Base-by-base conservation (phyloP, 805 yeast species). In the Teunomyces tritomae region DNA sequence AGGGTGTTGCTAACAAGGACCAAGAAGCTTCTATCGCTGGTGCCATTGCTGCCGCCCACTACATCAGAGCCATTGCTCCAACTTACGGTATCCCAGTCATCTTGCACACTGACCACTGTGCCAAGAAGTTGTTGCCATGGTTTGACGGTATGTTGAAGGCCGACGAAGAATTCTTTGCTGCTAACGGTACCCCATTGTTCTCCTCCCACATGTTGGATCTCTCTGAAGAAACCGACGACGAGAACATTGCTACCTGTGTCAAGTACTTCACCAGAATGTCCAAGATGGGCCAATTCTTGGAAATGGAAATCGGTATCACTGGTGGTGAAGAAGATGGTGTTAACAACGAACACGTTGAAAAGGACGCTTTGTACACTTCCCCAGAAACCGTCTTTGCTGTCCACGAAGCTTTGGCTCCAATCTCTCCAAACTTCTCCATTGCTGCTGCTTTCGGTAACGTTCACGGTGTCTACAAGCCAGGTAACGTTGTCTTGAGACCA, bases 241-340 rank as follows among this genome's bases (percentile, higher is more conserved):
- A 87, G 79, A 94, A 94, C 87, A 92, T 94, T 63, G 84, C 83
- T 56, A 86, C 88, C 57, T 91, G 97, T 82, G 96, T 76, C 74
- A 85, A 89, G 78, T 94, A 94, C 84, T 92, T 94, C 79, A 80
- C 79, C 73, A 89, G 96, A 78, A 89, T 89, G 84, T 77, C 95
- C 72, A 89, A 87, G 78, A 80, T 92, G 83, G 80, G 83, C 78
- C 98, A 92, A 80, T 94, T 94, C 94, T 84, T 94, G 71, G 99
- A 94, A 83, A 94, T 94, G 99, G 99, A 94, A 82, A 94, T 94
- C 71, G 99, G 99, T 84, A 94, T 94, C 84, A 94, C 99, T 72
- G 99, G 99, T 79, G 99, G 99, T 85, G 99, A 94, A 82, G 99
- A 94, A 79, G 99, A 94, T 71, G 99, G 99, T 85, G 99, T 94